phyloP scores from a whole-genome alignment of 2,329 filamentous ascomycete species.

The Myriosclerotinia scirpicola region DNA sequence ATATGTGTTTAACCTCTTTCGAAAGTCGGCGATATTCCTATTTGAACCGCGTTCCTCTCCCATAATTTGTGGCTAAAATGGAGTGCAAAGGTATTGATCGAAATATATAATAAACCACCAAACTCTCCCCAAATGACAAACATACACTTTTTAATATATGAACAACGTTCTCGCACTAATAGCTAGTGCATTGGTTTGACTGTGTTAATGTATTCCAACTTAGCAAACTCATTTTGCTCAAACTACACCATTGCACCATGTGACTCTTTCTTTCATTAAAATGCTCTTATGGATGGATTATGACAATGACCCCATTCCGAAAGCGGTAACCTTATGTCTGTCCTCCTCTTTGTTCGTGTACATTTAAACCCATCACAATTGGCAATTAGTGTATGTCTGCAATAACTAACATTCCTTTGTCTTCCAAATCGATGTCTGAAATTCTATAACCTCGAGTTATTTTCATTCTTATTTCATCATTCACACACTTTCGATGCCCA shows the following conservation, averaged over 20 bases:
- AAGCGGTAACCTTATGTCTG: slow-evolving; percentile 1
- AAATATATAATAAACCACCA: background rate
- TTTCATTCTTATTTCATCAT: background rate
- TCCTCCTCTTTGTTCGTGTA: slow-evolving; percentile 1
- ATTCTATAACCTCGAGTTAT: background rate
- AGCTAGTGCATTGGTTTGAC: background rate
- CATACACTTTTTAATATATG: background rate
- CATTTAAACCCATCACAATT: background rate
- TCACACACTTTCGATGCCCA: background rate
- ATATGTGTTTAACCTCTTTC: background rate
- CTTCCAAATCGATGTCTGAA: background rate
- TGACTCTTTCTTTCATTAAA: slow-evolving; percentile 1
- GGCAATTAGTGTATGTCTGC: background rate
- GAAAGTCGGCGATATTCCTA: background rate
- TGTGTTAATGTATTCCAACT: background rate
- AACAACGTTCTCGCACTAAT: background rate
- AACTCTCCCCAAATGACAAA: background rate
- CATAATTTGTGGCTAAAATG: background rate
- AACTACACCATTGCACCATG: background rate
- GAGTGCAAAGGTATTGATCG: background rate
- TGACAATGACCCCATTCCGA: background rate
- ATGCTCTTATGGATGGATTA: background rate
- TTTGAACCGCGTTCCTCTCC: background rate
- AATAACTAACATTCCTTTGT: background rate
- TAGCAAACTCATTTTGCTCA: background rate